Evolutionary conservation across 2,329 filamentous ascomycete species (phyloP).

Genomic region (Graphilbum ipis-grandicollis): DNA sequence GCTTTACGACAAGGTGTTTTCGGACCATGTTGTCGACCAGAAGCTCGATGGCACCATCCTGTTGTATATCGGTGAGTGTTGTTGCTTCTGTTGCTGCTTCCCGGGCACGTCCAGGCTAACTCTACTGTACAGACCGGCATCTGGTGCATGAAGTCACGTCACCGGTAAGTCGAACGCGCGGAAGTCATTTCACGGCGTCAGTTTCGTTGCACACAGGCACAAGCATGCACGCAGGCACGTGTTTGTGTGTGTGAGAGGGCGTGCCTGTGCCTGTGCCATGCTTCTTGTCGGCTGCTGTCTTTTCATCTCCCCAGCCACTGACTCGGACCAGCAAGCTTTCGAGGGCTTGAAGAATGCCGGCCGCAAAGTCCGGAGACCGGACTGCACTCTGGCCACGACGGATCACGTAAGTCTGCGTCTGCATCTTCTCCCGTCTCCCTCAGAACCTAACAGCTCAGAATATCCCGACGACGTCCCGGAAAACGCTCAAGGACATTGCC

Average conservation of each 20-base stretch:
- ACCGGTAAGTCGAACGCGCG: constrained; percentile 41
- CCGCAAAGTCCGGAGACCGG: constrained; percentile 75
- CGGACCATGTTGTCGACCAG: constrained; percentile 87
- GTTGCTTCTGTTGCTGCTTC: too few species aligned
- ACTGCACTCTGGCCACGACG: constrained; percentile 91
- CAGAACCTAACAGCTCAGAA: too few species aligned
- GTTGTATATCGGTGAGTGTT: constrained; percentile 72
- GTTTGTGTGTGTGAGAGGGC: neutral
- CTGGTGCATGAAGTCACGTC: constrained; percentile 97
- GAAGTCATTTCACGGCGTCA: neutral
- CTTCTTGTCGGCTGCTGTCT: neutral
- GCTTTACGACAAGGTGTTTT: constrained; percentile 94
- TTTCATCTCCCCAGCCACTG: too few species aligned
- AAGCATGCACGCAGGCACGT: too few species aligned
- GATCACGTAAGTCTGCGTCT: constrained; percentile 60
- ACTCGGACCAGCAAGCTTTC: constrained; percentile 96
- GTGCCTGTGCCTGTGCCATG: neutral
- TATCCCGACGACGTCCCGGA: constrained; percentile 78
- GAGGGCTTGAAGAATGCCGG: constrained; percentile 84
- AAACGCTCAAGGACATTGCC: constrained; percentile 83
- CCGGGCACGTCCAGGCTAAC: too few species aligned
- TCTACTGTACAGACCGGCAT: constrained; percentile 54
- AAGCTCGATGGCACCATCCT: constrained; percentile 84
- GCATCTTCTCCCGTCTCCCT: neutral
- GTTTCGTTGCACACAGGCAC: too few species aligned